Conservation (phyloP, 2,329 filamentous ascomycete species). For the Daldinia sp. region DNA sequence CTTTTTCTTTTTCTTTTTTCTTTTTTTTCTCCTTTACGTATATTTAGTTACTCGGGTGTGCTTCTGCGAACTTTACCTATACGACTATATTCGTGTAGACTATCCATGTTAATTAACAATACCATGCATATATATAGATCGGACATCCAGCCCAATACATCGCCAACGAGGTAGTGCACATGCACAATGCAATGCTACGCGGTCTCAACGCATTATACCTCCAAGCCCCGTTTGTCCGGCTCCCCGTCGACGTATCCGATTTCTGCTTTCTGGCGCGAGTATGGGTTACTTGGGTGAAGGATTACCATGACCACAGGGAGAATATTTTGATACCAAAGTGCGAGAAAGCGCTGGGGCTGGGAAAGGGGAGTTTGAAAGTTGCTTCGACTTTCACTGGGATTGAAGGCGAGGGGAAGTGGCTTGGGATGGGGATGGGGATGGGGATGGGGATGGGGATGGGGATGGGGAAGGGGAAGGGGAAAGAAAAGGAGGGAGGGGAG, state of each 20-base stretch:
- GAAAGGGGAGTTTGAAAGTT: constrained; percentile 29
- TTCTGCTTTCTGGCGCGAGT: constrained; percentile 45
- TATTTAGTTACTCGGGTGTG: no score
- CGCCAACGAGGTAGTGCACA: constrained; percentile 47
- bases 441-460: background rate
- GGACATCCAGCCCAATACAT: constrained; percentile 42
- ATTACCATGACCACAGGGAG: constrained; percentile 47
- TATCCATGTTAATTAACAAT: background rate
- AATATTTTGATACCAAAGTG: constrained; percentile 45
- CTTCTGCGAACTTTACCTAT: no score
- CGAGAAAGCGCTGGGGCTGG: constrained; percentile 38
- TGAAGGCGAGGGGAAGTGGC: background rate
- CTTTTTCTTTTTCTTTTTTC: background rate
- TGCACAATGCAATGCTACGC: constrained; percentile 50
- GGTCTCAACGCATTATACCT: constrained; percentile 50
- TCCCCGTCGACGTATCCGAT: constrained; percentile 44
- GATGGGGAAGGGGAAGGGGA: background rate
- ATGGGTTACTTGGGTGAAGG: constrained; percentile 45
- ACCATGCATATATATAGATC: constrained; percentile 26
- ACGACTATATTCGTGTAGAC: background rate
- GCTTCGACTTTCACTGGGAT: background rate
- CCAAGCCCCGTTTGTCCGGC: constrained; percentile 46
- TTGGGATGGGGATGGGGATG: background rate
- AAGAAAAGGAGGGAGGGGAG: background rate
- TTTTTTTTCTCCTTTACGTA: background rate